Percentiles rank a stretch among this genome's conserved stretches.
Evolutionary conservation across 805 yeast species (phyloP).

Genomic region (Metschnikowia sp.): DNA sequence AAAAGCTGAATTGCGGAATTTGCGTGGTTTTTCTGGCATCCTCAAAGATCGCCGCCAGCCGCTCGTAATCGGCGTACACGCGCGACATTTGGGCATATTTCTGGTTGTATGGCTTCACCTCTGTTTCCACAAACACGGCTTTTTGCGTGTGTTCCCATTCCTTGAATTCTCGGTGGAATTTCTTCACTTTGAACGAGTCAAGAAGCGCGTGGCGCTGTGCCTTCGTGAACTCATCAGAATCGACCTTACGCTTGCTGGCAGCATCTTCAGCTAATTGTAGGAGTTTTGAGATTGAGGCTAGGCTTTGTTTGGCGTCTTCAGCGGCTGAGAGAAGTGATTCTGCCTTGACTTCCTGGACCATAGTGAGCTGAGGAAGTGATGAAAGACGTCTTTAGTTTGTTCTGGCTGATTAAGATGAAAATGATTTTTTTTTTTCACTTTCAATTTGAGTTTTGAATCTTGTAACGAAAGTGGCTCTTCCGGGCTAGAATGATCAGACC

Average conservation of each 20-base stretch:
- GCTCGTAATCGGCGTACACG: constrained; percentile 23
- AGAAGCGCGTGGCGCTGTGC: constrained; percentile 14
- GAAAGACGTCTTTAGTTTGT: too few species aligned
- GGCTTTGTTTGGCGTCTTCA: constrained; percentile 4
- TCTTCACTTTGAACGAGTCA: constrained; percentile 35
- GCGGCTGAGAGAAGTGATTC: constrained; percentile 5
- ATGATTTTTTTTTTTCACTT: too few species aligned
- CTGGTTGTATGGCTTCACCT: constrained; percentile 29
- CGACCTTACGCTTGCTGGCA: neutral
- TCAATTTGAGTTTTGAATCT: too few species aligned
- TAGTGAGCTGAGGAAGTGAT: neutral
- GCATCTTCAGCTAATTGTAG: constrained; percentile 3
- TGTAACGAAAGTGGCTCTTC: too few species aligned
- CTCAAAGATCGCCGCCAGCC: constrained; percentile 23
- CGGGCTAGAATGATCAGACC: too few species aligned
- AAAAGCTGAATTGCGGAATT: constrained; percentile 28
- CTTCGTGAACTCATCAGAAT: neutral
- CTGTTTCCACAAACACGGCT: constrained; percentile 21
- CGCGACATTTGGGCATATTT: constrained; percentile 28
- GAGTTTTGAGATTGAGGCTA: constrained; percentile 7
- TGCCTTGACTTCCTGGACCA: neutral
- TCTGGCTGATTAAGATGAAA: too few species aligned
- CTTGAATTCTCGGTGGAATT: constrained; percentile 28
- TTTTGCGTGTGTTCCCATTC: constrained; percentile 24
- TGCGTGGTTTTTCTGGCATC: constrained; percentile 19